Evolutionary conservation across 495 filamentous ascomycete species (phyloP), one percentile per base, ranked within the genome.

Genomic region (Tuber borchii): DNA sequence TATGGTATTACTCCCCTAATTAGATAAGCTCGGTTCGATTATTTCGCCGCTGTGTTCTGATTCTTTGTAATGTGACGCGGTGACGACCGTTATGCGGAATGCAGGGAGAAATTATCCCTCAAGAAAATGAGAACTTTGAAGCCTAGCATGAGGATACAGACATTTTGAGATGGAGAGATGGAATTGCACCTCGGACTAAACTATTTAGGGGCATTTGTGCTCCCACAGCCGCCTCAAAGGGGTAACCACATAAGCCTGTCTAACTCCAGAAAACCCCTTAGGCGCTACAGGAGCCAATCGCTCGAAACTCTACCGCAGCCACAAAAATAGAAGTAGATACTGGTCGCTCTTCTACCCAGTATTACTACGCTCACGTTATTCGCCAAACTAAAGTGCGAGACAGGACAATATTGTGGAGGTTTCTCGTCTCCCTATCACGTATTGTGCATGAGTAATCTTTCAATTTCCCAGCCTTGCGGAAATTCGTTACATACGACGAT

Each of bases 361-460:
- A 65, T 65, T 65, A 65, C 56, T 65, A 26, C 56, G 56, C 56
- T 65, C 56, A 65, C 56, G 56, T 65, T 65, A 65, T 65, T 65
- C 56, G 56, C 26, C 16, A 65, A 65, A 65, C 56, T 65, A 65
- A 65, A 65, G 56, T 65, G 56, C 31, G 34, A 19, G 56, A 65
- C 56, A 19, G 56, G 26, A 65, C 3, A 34, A 17, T 26, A 17
- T 65, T 65, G 31, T 34, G 48, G 5, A n/a, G 48, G 12, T 56
- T 56, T n/a, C 16, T 34, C 56, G 12, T 26, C 26, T 22, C 48
- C 26, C 26, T 61, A 61, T 61, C 56, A 16, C n/a, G 10, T 16
- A 31, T 31, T 31, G 56, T 31, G 56, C 12, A 61, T 31, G 56
- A 31, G 56, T 31, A 61, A 61, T 61, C 56, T 61, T 4, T 61